Percentiles rank a stretch among this genome's conserved stretches.
Evolutionary conservation across 2,329 filamentous ascomycete species (phyloP).

Genomic region (Dissoconium aciculare): DNA sequence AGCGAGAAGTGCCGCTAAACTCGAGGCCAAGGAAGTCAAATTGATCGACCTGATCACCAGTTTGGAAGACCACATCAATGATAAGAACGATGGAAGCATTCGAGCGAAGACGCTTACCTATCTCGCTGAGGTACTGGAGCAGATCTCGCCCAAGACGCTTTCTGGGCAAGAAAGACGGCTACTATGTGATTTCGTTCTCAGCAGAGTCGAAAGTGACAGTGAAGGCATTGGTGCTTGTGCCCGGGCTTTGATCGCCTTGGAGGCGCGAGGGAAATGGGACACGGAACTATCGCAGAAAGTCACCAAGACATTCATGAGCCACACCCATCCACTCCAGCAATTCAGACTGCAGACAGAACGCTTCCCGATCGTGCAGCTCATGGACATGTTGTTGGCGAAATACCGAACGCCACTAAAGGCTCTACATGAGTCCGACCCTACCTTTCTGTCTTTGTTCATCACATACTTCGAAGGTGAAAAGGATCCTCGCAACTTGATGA

Average conservation of each 20-base stretch:
- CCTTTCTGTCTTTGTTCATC: slow-evolving; percentile 46
- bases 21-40: slow-evolving; percentile 45
- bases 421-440: slow-evolving; percentile 38
- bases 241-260: slow-evolving; percentile 43
- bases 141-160: slow-evolving; percentile 40
- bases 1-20: slow-evolving; percentile 29
- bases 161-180: slow-evolving; percentile 46
- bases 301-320: slow-evolving; percentile 34
- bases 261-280: slow-evolving; percentile 46
- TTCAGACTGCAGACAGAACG: slow-evolving; percentile 47
- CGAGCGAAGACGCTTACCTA: slow-evolving; percentile 43
- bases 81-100: slow-evolving; percentile 42
- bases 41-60: slow-evolving; percentile 49
- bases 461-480: slow-evolving; percentile 54
- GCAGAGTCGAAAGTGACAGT: slow-evolving; percentile 44
- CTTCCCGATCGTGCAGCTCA: slow-evolving; percentile 46
- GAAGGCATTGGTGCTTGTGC: slow-evolving; percentile 43
- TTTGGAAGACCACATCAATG: slow-evolving; percentile 51
- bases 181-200: slow-evolving; percentile 48
- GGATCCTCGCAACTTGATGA: slow-evolving; percentile 54
- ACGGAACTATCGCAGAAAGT: slow-evolving; percentile 39
- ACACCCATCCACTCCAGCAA: slow-evolving; percentile 44
- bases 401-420: slow-evolving; percentile 43
- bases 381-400: slow-evolving; percentile 47
- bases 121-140: slow-evolving; percentile 36